phyloP scores from a whole-genome alignment of 108 stramenopile species.

The Hondaea fermentalgiana region DNA sequence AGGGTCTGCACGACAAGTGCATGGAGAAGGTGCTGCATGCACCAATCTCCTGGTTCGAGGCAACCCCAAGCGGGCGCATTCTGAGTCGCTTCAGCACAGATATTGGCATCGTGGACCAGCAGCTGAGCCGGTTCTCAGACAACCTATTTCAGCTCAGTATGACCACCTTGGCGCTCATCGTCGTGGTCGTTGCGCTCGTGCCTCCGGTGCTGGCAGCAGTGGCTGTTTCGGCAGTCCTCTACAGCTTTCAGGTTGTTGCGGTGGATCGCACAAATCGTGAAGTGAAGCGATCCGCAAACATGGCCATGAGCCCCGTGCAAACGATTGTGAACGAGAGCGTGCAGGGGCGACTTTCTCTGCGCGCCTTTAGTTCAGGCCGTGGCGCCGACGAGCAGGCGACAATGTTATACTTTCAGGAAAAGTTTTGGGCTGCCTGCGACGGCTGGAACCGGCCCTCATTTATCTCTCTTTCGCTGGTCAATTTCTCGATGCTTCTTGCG shows the following conservation, averaged over 20 bases:
- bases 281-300: constrained; percentile 18
- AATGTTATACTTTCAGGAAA: not conserved
- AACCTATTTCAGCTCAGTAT: not conserved
- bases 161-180: not conserved
- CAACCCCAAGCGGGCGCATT: constrained; percentile 77
- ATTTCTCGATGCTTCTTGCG: constrained; percentile 48
- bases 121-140: not conserved
- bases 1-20: constrained; percentile 68
- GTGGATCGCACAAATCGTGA: constrained; percentile 10
- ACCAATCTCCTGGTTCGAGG: constrained; percentile 77
- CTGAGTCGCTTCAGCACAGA: constrained; percentile 54
- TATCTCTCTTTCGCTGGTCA: not conserved
- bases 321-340: constrained; percentile 5
- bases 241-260: not conserved
- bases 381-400: not conserved
- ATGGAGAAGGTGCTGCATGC: constrained; percentile 64
- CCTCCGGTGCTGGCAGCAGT: not conserved
- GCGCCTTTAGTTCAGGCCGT: not conserved
- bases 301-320: not conserved
- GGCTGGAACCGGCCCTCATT: not conserved
- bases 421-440: not conserved
- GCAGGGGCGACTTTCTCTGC: not conserved
- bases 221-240: not conserved
- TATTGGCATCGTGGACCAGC: not conserved
- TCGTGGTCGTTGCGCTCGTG: not conserved